A percentile compares a stretch with the other conserved stretches of the same genome.
Evolutionary conservation across 208 protist species (phyloP).

Genomic region (Vickermania ingenoplastis): DNA sequence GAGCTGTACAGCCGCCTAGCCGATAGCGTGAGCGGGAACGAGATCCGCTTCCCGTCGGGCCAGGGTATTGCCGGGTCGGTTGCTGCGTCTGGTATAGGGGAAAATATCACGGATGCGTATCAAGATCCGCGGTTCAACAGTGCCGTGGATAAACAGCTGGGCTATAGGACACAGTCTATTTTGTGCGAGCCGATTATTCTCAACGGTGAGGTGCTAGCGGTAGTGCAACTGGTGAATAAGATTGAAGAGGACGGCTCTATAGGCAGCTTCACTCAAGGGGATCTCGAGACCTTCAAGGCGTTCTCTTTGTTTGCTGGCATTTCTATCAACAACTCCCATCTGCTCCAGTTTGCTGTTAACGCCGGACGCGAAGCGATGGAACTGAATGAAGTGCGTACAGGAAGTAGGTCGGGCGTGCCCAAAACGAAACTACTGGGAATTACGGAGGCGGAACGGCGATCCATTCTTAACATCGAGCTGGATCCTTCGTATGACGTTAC

Average conservation of each 20-base stretch:
- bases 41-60: slow-evolving; percentile 68
- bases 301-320: slow-evolving; percentile 81
- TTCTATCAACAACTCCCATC: slow-evolving; percentile 77
- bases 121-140: slow-evolving; percentile 65
- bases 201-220: slow-evolving; percentile 71
- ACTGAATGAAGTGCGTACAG: slow-evolving; percentile 37
- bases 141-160: slow-evolving; percentile 64
- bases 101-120: slow-evolving; percentile 74
- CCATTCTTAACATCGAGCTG: slow-evolving; percentile 26
- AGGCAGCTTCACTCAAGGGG: slow-evolving; percentile 28
- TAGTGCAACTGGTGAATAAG: slow-evolving; percentile 86
- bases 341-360: slow-evolving; percentile 75
- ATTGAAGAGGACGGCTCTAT: slow-evolving; percentile 38
- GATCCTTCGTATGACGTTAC: slow-evolving; percentile 35
- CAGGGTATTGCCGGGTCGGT: slow-evolving; percentile 70
- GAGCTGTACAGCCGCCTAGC: slow-evolving; percentile 68
- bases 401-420: not conserved
- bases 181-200: slow-evolving; percentile 77
- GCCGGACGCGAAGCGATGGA: slow-evolving; percentile 65
- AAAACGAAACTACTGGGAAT: slow-evolving; percentile 21
- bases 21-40: slow-evolving; percentile 41
- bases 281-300: slow-evolving; percentile 58
- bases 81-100: slow-evolving; percentile 41
- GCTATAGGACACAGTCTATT: slow-evolving; percentile 68
- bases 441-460: slow-evolving; percentile 25